Evolutionary conservation across 139 green algal species (phyloP).

Genomic region (Eudorina sp.): DNA sequence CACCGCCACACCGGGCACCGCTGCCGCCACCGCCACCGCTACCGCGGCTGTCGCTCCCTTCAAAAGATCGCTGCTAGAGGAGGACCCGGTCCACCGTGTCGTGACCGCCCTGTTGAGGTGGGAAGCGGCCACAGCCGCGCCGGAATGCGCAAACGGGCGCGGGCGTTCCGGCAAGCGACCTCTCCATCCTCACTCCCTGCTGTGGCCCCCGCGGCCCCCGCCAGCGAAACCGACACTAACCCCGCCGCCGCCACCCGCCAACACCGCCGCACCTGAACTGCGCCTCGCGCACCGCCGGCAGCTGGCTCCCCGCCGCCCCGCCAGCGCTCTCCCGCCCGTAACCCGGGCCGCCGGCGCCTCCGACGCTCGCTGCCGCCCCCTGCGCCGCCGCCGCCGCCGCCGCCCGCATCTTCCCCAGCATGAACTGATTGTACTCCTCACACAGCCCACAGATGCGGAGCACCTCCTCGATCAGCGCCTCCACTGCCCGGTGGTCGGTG

Average conservation of each 20-base stretch:
- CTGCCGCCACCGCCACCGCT: too few relatives aligned
- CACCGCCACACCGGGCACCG: too few relatives aligned
- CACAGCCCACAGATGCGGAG: constrained; percentile 80
- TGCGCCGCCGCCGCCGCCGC: constrained; percentile 48
- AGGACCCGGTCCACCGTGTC: too few relatives aligned
- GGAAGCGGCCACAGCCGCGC: too few relatives aligned
- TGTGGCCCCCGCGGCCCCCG: too few relatives aligned
- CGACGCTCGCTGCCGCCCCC: background rate
- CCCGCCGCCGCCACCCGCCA: background rate
- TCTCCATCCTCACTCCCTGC: too few relatives aligned
- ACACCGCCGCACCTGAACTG: constrained; percentile 53
- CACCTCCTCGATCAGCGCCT: constrained; percentile 85
- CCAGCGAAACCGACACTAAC: background rate
- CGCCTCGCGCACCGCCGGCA: constrained; percentile 47
- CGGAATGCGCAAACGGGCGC: too few relatives aligned
- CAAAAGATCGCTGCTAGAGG: too few relatives aligned
- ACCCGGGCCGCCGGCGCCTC: background rate
- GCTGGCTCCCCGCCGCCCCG: background rate
- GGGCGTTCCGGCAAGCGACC: too few relatives aligned
- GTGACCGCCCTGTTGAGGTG: too few relatives aligned
- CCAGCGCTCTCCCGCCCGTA: background rate
- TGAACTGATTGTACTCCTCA: constrained; percentile 95
- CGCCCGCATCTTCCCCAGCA: constrained; percentile 79
- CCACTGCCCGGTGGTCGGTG: constrained; percentile 61
- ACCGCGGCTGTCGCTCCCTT: too few relatives aligned